Conservation (phyloP, 148 eudicot genomes). For the Fagopyrum homotropicum region DNA sequence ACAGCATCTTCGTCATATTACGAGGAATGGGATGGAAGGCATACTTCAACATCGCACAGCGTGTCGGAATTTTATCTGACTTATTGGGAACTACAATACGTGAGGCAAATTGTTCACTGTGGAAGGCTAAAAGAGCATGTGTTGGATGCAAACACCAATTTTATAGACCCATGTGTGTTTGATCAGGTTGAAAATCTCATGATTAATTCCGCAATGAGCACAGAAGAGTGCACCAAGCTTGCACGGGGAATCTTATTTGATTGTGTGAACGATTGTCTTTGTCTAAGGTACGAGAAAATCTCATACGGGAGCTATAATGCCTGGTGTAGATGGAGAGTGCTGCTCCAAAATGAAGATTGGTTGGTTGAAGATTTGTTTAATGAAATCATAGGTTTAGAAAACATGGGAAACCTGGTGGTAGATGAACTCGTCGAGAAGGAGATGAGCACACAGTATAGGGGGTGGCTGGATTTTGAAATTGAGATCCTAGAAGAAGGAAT, state of each 20-base stretch:
- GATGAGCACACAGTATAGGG: conserved; percentile 64
- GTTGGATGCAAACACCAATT: conserved; percentile 33
- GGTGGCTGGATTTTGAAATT: conserved; percentile 70
- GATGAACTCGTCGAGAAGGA: conserved; percentile 85
- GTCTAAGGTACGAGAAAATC: conserved; percentile 30
- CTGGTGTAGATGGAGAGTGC: conserved; percentile 44
- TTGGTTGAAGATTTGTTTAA: conserved; percentile 63
- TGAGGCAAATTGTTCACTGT: conserved; percentile 40
- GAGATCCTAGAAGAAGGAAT: conserved; percentile 77
- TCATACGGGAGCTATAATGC: conserved; percentile 41
- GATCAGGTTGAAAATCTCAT: conserved; percentile 53
- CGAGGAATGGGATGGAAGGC: conserved; percentile 21
- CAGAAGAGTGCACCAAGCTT: conserved; percentile 38
- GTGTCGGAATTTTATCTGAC: conserved; percentile 25
- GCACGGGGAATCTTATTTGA: conserved; percentile 54
- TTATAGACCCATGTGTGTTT: conserved; percentile 44
- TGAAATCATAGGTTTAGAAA: conserved; percentile 52
- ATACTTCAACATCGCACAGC: conserved; percentile 18
- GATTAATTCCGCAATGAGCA: conserved; percentile 22
- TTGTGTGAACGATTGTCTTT: conserved; percentile 48
- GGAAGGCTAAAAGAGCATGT: conserved; percentile 41
- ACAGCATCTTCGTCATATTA: conserved; percentile 40
- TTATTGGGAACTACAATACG: conserved; percentile 61
- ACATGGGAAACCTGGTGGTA: conserved; percentile 56
- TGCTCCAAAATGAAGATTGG: conserved; percentile 35